Base-by-base conservation (phyloP, 805 yeast genomes). In the Spathaspora hagerdaliae region DNA sequence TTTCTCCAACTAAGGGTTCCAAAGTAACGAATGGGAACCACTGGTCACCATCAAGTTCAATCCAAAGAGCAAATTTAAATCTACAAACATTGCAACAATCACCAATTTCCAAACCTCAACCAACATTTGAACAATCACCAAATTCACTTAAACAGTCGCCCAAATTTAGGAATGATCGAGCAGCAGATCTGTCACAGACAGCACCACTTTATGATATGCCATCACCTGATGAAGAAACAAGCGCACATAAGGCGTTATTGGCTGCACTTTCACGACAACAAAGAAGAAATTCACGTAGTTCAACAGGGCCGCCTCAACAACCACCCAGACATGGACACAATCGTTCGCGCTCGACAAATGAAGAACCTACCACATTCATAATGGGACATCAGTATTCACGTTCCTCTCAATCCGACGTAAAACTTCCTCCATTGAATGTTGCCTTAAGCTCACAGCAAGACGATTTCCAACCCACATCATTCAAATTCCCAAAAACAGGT, bases 221-320 rank as follows among this genome's bases (percentile, higher is more conserved):
- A 39, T 60, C 44, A 5, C 69, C 69, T 1, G 68, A 68, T 41
- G 73, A 65, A 45, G 74, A 71, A 48, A 57, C 66, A n/a, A 69
- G 74, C 52, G 77, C 77, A 4, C 77, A 71, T 44, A 63, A 61
- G 47, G 77, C 77, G n/a, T 60, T 71, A 36, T 53, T 69, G 49
- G 73, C 73, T 5, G 72, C 76, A 0, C 52, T 70, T 13, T 58
- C 65, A n/a, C 49, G 70, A 38, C 66, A 61, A 48, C 54, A n/a
- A 15, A 36, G 44, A 32, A 52, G 61, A 36, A 59, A 58, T 42
- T 52, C 60, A 38, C 53, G 24, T 44, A 11, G 31, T 24, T 19
- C 42, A 29, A 27, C 27, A 12, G 12, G 43, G 9, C 24, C 19
- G 15, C 56, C 36, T 27, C 42, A 43, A 48, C 43, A 29, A 19